phyloP scores from a whole-genome alignment of 345 rosid species.

The Stellera chamaejasme region DNA sequence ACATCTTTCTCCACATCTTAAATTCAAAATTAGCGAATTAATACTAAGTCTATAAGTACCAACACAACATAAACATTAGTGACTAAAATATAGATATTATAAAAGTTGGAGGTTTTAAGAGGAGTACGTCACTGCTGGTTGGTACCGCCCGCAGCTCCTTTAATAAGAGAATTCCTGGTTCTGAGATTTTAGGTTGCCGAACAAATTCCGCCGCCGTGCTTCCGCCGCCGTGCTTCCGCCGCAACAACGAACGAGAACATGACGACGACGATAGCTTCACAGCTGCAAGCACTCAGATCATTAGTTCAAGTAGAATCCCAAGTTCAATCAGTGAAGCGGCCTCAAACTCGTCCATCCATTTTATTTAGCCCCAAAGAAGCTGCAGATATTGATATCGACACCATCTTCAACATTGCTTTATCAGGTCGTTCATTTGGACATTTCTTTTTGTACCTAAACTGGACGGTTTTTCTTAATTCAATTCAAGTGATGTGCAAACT shows the following conservation, averaged over 20 bases:
- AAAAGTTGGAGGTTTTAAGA: no score
- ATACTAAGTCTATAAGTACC: no score
- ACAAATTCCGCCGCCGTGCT: neutral
- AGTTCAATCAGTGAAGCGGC: conserved; percentile 31
- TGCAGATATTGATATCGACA: conserved; percentile 67
- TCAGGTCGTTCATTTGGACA: conserved; percentile 32
- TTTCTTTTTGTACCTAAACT: neutral
- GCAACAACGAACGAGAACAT: conserved; percentile 15
- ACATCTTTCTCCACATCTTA: no score
- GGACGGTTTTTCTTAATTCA: neutral
- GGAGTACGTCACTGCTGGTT: no score
- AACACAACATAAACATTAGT: no score
- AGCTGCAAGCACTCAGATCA: conserved; percentile 56
- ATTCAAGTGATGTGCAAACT: neutral
- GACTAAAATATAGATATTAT: no score
- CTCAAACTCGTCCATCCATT: conserved; percentile 53
- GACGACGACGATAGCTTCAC: conserved; percentile 57
- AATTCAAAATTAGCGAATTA: no score
- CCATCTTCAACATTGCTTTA: conserved; percentile 46
- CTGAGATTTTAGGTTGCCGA: no score
- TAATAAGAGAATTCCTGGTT: no score
- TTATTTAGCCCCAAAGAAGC: conserved; percentile 52
- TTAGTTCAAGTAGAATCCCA: conserved; percentile 39
- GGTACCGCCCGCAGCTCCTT: no score
- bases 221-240: neutral